phyloP scores from a whole-genome alignment of 2,329 filamentous ascomycete genomes.

The Alternaria infectoria region DNA sequence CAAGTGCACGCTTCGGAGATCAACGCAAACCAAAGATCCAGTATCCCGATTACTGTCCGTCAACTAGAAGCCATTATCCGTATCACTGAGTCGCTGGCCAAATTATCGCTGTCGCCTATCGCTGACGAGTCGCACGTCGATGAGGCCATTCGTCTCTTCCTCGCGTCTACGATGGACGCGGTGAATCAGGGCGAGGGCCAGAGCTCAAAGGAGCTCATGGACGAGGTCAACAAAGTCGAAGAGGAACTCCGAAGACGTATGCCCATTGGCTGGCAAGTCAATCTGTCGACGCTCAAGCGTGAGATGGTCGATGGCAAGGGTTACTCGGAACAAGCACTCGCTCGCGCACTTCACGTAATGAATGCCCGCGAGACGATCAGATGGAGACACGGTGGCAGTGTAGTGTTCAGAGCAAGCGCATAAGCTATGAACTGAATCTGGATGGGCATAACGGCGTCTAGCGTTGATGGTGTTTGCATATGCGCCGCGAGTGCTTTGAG shows the following conservation, averaged over 20 bases:
- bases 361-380: constrained; percentile 87
- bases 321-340: constrained; percentile 85
- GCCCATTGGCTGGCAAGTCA: constrained; percentile 95
- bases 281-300: constrained; percentile 79
- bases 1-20: constrained; percentile 92
- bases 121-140: constrained; percentile 93
- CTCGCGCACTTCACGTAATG: constrained; percentile 82
- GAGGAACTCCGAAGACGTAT: constrained; percentile 84
- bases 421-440: neutral
- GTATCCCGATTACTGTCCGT: constrained; percentile 95
- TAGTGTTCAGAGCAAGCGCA: constrained; percentile 31
- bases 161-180: constrained; percentile 97
- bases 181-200: constrained; percentile 83
- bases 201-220: constrained; percentile 86
- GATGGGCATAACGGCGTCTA: neutral
- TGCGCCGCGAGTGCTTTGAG: neutral
- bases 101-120: constrained; percentile 82
- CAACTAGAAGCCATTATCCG: constrained; percentile 97
- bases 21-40: constrained; percentile 86
- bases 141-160: constrained; percentile 94
- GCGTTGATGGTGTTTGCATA: neutral
- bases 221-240: constrained; percentile 86
- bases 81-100: constrained; percentile 94
- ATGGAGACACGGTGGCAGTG: constrained; percentile 68
- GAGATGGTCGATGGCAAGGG: constrained; percentile 94